Evolutionary conservation across 805 yeast genomes (phyloP), one percentile per base, ranked within the genome.

Genomic region (Lachancea kluyveri): DNA sequence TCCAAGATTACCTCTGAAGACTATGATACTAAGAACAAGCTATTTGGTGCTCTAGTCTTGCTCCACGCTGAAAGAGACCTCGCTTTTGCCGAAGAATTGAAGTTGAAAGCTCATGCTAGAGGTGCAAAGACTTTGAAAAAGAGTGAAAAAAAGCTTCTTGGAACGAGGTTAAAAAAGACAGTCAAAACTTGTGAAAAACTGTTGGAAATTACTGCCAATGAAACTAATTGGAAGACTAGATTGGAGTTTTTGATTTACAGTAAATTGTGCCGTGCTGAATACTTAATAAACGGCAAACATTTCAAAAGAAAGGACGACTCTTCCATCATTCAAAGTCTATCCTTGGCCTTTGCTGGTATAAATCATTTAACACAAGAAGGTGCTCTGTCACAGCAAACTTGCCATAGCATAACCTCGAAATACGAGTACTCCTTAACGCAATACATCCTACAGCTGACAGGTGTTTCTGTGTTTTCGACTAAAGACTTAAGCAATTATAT

Each of bases 51-150:
- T 23, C 58, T 86, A 16, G 55, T 75, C n/a, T 60, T 87, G 15
- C 63, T 75, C 36, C 68, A 70, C n/a, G 77, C 81, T 1, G 97
- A 92, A 57, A 71, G 95, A 50, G 83, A 85, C 44, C 62, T 52
- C 18, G 48, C 56, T 4, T 29, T 50, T 12, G 54, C 43, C 10
- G 60, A 57, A 35, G 35, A 37, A 13, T 42, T 54, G 22, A 56
- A 54, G 31, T 21, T 52, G 27, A 48, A 50, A 31, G 48, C 52
- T n/a, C 47, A 54, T 21, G 46, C 43, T 25, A 51, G 61, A 33
- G 55, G 56, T 23, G n/a, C n/a, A n/a, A 32, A 32, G 10, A 44
- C 47, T 19, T 41, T 48, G 20, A 55, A 64, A 37, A 44, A 38
- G 6, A 41, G 46, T 29, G 60, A 57, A 51, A 52, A 55, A 41